A percentile compares a stretch with the other conserved stretches of the same genome.
These are phyloP conservation scores for Ophiognomonia clavigignenti-juglandacearum DNA, from an alignment of 2,329 filamentous ascomycete genomes.

Conservation along the genomic window DNA sequence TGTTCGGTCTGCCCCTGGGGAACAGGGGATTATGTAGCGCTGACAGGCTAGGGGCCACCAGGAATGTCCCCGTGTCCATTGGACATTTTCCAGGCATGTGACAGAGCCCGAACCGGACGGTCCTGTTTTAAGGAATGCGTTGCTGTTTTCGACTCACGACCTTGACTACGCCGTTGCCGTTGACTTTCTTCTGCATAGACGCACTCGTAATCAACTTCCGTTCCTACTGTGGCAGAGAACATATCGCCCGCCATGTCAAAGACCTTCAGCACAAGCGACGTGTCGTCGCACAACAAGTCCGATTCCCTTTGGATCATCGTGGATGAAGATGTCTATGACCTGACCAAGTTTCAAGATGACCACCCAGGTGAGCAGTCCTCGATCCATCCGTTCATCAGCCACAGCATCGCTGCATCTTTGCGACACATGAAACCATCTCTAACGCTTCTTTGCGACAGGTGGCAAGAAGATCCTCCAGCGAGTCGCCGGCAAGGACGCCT, in stretches of 20 bases:
- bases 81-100: slow-evolving; percentile 2
- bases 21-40: no score
- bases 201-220: no score
- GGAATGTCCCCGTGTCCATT: background rate
- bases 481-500: slow-evolving; percentile 61
- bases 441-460: slow-evolving; percentile 30
- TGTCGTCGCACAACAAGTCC: slow-evolving; percentile 85
- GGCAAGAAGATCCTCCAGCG: slow-evolving; percentile 62
- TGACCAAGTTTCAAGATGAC: slow-evolving; percentile 83
- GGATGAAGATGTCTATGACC: slow-evolving; percentile 92
- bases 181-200: background rate
- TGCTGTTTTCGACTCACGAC: background rate
- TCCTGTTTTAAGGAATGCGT: background rate
- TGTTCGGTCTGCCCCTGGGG: no score
- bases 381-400: background rate
- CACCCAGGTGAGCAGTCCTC: slow-evolving; percentile 61
- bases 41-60: no score
- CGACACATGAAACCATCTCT: background rate
- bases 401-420: background rate
- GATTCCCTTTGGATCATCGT: slow-evolving; percentile 85
- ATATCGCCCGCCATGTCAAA: slow-evolving; percentile 65
- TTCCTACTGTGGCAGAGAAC: no score
- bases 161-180: background rate
- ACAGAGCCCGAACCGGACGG: background rate
- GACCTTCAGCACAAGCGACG: slow-evolving; percentile 77